Percentiles rank a stretch among this genome's conserved stretches.
These are phyloP conservation scores for Elongisporangium anandrum DNA, from an alignment of 352 stramenopile species.

Conservation along the genomic window DNA sequence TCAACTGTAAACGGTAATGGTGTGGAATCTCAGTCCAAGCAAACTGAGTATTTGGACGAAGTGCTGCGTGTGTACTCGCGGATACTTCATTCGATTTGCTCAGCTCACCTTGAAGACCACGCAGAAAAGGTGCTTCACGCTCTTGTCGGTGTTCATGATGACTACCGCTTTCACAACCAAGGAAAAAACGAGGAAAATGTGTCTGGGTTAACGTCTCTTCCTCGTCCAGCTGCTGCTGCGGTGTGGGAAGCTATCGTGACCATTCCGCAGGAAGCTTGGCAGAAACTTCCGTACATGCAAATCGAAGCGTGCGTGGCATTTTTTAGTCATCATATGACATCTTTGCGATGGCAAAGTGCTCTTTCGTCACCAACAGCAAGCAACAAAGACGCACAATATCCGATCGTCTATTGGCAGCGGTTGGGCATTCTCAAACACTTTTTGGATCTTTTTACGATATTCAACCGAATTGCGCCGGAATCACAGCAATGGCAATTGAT, in stretches of 20 bases:
- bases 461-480: conserved; percentile 53
- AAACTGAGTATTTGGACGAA: conserved; percentile 28
- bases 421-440: conserved; percentile 69
- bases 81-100: conserved; percentile 64
- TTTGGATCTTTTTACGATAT: conserved; percentile 75
- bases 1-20: conserved; percentile 5
- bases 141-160: conserved; percentile 73
- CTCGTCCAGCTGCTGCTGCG: conserved; percentile 51
- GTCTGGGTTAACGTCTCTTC: conserved; percentile 17
- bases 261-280: conserved; percentile 42
- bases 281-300: conserved; percentile 34
- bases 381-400: conserved; percentile 19
- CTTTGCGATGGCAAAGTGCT: conserved; percentile 47
- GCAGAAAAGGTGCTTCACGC: conserved; percentile 78
- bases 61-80: conserved; percentile 73
- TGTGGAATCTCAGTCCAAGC: conserved; percentile 1
- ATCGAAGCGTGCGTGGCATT: conserved; percentile 49
- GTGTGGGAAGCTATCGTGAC: conserved; percentile 66
- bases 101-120: conserved; percentile 66
- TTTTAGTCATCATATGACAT: conserved; percentile 55
- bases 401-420: conserved; percentile 66
- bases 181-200: neutral
- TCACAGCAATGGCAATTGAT: conserved; percentile 67
- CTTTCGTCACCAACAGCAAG: conserved; percentile 10
- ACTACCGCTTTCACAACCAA: conserved; percentile 65